A percentile compares a stretch with the other conserved stretches of the same genome.
phyloP scores from a whole-genome alignment of 306 rosid genomes.

The Pterocarpus santalinus region DNA sequence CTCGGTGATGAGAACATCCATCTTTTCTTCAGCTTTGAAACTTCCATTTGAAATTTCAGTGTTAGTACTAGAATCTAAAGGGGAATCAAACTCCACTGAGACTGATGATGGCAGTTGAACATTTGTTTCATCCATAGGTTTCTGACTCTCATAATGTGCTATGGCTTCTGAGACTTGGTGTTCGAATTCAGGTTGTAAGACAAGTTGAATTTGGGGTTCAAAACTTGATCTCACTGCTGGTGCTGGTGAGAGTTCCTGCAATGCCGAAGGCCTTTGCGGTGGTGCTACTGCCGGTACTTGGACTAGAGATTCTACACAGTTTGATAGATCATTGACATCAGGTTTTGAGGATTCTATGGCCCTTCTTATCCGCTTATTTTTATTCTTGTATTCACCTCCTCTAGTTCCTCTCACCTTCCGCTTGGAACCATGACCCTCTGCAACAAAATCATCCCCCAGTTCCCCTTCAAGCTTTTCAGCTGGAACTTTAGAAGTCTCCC shows the following conservation, averaged over 20 bases:
- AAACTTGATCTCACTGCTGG: conserved; percentile 13
- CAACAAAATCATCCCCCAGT: conserved; percentile 6
- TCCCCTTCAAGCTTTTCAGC: conserved; percentile 14
- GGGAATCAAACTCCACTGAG: conserved; percentile 29
- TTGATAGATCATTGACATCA: conserved; percentile 14
- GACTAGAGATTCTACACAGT: not conserved
- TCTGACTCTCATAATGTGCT: not conserved
- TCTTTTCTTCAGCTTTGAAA: conserved; percentile 14
- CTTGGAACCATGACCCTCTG: conserved; percentile 22
- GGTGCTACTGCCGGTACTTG: not conserved
- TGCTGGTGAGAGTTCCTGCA: not conserved
- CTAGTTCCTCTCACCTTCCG: not conserved
- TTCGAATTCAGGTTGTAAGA: conserved; percentile 23
- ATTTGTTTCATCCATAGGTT: conserved; percentile 8
- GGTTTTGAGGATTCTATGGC: conserved; percentile 26
- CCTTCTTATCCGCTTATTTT: conserved; percentile 20
- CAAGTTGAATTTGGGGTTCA: conserved; percentile 10
- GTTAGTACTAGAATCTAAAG: not conserved
- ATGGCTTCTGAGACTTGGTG: not conserved
- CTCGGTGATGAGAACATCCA: not conserved
- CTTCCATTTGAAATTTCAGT: conserved; percentile 13
- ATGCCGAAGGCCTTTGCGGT: not conserved
- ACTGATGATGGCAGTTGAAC: conserved; percentile 18
- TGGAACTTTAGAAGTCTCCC: conserved; percentile 15
- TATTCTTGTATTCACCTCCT: conserved; percentile 16